Evolutionary conservation across 2,329 filamentous ascomycete genomes (phyloP), one percentile per base, ranked within the genome.

Genomic region (Fonsecaea pugnacius): DNA sequence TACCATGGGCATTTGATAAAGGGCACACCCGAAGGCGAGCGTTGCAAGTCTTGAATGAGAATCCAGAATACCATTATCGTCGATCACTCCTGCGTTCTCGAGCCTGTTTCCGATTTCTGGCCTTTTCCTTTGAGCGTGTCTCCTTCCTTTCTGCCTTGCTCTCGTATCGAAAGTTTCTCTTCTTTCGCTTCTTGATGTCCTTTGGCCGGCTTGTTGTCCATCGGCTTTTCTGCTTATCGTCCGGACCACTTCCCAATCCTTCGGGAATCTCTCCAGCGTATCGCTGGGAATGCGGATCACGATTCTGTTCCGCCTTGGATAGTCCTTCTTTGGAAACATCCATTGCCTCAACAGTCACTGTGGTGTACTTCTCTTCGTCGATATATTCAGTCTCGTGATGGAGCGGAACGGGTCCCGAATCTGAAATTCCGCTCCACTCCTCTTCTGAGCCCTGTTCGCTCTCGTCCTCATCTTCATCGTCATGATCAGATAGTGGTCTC

Each of bases 331-430:
- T 86, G 12, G 90, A 89, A 16, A 96, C 85, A 67, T 89, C 89
- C 70, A 99, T 92, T 10, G 91, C 89, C 75, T 97, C 94, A 1
- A 99, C 88, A 0, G 91, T 97, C 30, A 99, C 95, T 0, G 92
- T 96, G 0, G 95, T 98, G 76, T 92, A 97, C 74, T 90, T 91
- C 76, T 97, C 94, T 76, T 98, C 95, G 76, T 99, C 95, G 69
- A 97, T 86, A 78, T 97, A 99, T 76, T 98, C 92, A 70, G 94
- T 92, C 75, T 96, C 91, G 70, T 91, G 88, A 74, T 96, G 88
- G 51, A 95, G 77, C 43, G 76, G 77, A 18, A 78, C 77, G 38
- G 73, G 67, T 24, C 72, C 55, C 63, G 75, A 69, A 53, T 89
- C 87, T 21, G 83, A 80, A 58, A 92, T 83, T 0, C 89, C 91